Conservation (phyloP, 768 basidiomycete species). For the Podaxis sp. region DNA sequence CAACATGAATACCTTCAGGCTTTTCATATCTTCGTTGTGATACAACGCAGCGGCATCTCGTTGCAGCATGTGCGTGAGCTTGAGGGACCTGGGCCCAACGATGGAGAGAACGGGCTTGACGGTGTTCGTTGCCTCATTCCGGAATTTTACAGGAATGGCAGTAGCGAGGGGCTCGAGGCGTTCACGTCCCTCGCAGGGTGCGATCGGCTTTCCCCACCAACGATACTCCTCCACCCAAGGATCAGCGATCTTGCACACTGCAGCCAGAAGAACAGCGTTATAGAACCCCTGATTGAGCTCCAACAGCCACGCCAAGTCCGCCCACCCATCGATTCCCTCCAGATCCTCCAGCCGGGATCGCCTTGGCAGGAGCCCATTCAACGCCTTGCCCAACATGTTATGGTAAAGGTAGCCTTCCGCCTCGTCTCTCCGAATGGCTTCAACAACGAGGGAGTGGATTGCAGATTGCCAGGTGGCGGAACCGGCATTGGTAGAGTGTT, state of each 20-base stretch:
- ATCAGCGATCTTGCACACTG: slow-evolving; percentile 20
- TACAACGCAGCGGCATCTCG: slow-evolving; percentile 8
- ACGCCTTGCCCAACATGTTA: slow-evolving; percentile 22
- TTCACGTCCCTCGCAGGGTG: slow-evolving; percentile 13
- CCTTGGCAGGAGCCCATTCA: slow-evolving; percentile 26
- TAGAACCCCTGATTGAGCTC: slow-evolving; percentile 28
- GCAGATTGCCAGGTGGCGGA: slow-evolving; percentile 21
- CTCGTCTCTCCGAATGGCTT: slow-evolving; percentile 24
- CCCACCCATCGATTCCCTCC: slow-evolving; percentile 21
- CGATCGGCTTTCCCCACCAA: slow-evolving; percentile 16
- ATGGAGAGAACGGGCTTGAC: slow-evolving; percentile 15
- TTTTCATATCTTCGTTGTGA: neutral
- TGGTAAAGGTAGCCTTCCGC: slow-evolving; percentile 18
- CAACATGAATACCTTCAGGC: neutral
- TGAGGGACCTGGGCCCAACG: slow-evolving; percentile 10
- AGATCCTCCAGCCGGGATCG: slow-evolving; percentile 19
- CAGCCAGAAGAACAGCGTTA: slow-evolving; percentile 25
- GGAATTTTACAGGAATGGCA: slow-evolving; percentile 9
- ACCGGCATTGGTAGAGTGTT: slow-evolving; percentile 21
- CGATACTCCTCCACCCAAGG: slow-evolving; percentile 4
- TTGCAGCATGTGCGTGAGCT: slow-evolving; percentile 14
- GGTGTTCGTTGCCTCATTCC: neutral
- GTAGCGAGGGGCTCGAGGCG: slow-evolving; percentile 12
- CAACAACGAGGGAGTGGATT: slow-evolving; percentile 25
- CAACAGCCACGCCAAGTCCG: slow-evolving; percentile 26